Evolutionary conservation across 2,329 filamentous ascomycete genomes (phyloP), one percentile per base, ranked within the genome.

Genomic region (Dothidotthia symphoricarpi): DNA sequence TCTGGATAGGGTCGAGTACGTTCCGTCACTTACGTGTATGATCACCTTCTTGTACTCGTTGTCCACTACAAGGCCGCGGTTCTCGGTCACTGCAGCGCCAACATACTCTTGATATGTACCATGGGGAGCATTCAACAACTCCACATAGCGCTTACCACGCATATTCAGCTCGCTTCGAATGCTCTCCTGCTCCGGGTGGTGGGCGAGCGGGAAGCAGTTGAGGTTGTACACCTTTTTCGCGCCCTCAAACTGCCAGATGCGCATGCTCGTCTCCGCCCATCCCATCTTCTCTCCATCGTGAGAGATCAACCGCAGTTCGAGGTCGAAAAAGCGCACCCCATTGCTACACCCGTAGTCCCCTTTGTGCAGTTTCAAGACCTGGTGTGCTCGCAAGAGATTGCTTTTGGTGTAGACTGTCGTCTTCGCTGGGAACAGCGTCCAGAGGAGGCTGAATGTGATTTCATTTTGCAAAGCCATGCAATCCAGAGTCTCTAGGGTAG

Each of bases 61-160:
- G 11, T 31, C 13, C 6, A 36, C 32, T 15, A 40, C 22, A 3
- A 31, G 19, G 7, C 42, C 35, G 14, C 24, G 10, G 9, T 35
- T 28, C 13, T 39, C 38, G 4, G 32, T 15, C 14, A 37, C 25
- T 7, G 31, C 26, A 6, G 38, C 34, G 11, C 40, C 43, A 9
- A 39, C 28, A 16, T 46, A 33, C 19, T 46, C 46, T 12, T 46
- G 41, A 17, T 37, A 19, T 28, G 34, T 39, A 11, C 38, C 38
- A 8, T 24, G 24, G 12, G 38, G 28, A 36, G 51, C 13, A 17
- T 30, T n/a, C 31, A 45, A 32, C 41, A 53, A 7, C 36, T 46
- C 22, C 41, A 49, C 70, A 42, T 75, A 70, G 8, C 62, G 53
- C 27, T 59, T 62, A 10, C 74, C 74, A 4, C 72, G 65, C 12